A percentile compares a stretch with the other conserved stretches of the same genome.
Evolutionary conservation across 495 filamentous ascomycete species (phyloP).

Genomic region (Xylaria bambusicola): DNA sequence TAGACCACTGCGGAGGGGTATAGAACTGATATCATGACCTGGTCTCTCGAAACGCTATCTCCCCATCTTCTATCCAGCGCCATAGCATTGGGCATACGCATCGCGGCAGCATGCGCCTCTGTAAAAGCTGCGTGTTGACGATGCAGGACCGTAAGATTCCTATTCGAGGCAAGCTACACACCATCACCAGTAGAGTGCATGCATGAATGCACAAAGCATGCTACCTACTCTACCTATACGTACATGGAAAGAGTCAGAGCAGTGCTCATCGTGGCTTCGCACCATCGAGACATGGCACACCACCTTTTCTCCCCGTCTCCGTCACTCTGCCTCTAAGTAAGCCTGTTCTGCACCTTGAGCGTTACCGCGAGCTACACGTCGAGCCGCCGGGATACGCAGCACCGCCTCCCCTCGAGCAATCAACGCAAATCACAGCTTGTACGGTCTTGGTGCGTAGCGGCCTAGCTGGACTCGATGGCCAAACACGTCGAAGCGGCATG

Average conservation of each 20-base stretch:
- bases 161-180: conserved; percentile 17
- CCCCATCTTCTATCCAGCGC: background rate
- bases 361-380: background rate
- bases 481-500: conserved; percentile 9
- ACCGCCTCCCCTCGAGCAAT: background rate
- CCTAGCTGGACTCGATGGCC: conserved; percentile 8
- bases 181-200: conserved; percentile 7
- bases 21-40: no score
- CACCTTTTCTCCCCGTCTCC: conserved; percentile 5
- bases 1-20: background rate
- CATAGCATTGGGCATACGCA: conserved; percentile 8
- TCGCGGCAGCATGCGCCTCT: conserved; percentile 9
- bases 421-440: conserved; percentile 6
- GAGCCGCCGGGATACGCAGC: conserved; percentile 2
- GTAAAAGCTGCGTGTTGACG: background rate
- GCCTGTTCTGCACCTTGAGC: no score
- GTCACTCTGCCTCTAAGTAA: no score
- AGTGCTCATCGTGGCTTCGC: conserved; percentile 16
- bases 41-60: no score
- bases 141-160: conserved; percentile 16
- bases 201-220: conserved; percentile 17
- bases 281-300: conserved; percentile 15
- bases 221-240: no score
- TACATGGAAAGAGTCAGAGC: conserved; percentile 9
- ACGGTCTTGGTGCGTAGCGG: conserved; percentile 5